Percentiles rank a stretch among this genome's conserved stretches.
Evolutionary conservation across 345 rosid species (phyloP).

Genomic region (Ricinus communis): DNA sequence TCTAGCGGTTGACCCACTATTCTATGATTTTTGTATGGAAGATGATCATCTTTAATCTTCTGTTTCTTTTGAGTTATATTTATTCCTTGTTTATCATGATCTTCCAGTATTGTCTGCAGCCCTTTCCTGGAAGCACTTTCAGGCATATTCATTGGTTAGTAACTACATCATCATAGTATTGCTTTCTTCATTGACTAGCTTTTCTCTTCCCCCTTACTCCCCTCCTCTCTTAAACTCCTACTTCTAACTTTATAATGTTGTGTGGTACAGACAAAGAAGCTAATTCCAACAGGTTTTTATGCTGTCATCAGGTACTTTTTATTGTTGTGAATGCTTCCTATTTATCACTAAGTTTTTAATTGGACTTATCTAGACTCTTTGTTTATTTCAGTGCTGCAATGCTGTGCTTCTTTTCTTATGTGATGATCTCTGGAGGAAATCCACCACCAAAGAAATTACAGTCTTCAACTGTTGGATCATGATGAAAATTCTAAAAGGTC

Average conservation of each 20-base stretch:
- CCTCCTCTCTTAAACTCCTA: too few species aligned
- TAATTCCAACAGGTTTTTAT: conserved; percentile 61
- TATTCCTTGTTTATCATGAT: conserved; percentile 12
- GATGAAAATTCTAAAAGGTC: conserved; percentile 7
- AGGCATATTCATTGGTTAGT: conserved; percentile 58
- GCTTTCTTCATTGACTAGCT: background rate
- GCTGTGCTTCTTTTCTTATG: conserved; percentile 75
- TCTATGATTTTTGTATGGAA: background rate
- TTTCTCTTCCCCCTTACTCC: too few species aligned
- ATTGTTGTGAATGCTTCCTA: background rate
- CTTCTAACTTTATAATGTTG: conserved; percentile 21
- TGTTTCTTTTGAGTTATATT: background rate
- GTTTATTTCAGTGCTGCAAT: conserved; percentile 63
- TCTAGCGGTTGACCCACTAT: background rate
- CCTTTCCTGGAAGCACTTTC: conserved; percentile 72
- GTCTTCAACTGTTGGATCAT: conserved; percentile 31
- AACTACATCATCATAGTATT: conserved; percentile 5
- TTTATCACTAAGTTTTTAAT: background rate
- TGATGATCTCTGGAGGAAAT: conserved; percentile 86
- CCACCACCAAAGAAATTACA: conserved; percentile 93
- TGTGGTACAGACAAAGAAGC: conserved; percentile 73
- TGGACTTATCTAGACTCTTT: background rate
- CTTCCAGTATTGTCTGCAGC: conserved; percentile 73
- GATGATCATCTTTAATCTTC: background rate
- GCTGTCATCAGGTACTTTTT: conserved; percentile 58